A percentile compares a stretch with the other conserved stretches of the same genome.
These are phyloP conservation scores for Hsuehochloa calcarea DNA, from an alignment of 176 grass and related monocot species.

Conservation along the genomic window DNA sequence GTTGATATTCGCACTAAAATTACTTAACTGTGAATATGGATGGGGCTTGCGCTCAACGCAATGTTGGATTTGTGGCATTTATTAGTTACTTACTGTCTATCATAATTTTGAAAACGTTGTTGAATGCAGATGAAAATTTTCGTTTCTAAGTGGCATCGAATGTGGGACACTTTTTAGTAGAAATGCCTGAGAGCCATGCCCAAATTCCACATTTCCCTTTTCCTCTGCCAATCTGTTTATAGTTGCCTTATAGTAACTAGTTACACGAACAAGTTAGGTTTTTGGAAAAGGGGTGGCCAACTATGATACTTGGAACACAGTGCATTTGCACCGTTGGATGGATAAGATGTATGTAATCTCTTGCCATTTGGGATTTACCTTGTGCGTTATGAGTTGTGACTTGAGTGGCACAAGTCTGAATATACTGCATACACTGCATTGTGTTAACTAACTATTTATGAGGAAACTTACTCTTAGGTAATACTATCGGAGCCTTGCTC, in stretches of 20 bases:
- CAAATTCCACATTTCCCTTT: not conserved
- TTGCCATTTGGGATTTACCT: constrained; percentile 5
- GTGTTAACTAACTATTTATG: not conserved
- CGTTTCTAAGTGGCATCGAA: not conserved
- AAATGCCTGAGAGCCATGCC: not conserved
- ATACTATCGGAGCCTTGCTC: not conserved
- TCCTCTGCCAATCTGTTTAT: not conserved
- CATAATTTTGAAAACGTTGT: not conserved
- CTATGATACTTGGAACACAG: not conserved
- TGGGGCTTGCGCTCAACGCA: not conserved
- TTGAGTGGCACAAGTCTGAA: not conserved
- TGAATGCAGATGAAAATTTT: not conserved
- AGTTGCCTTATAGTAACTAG: not conserved
- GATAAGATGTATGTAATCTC: not conserved
- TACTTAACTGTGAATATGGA: not conserved
- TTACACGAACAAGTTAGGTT: not conserved
- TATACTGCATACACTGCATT: not conserved
- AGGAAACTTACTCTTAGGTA: not conserved
- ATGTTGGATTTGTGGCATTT: not conserved
- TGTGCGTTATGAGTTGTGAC: not conserved
- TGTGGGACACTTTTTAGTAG: not conserved
- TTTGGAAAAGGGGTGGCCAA: not conserved
- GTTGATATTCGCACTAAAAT: constrained; percentile 25
- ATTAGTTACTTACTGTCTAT: not conserved
- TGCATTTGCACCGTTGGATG: not conserved